Conservation (phyloP, 495 filamentous ascomycete genomes). For the Astrothelium subdiscretum region DNA sequence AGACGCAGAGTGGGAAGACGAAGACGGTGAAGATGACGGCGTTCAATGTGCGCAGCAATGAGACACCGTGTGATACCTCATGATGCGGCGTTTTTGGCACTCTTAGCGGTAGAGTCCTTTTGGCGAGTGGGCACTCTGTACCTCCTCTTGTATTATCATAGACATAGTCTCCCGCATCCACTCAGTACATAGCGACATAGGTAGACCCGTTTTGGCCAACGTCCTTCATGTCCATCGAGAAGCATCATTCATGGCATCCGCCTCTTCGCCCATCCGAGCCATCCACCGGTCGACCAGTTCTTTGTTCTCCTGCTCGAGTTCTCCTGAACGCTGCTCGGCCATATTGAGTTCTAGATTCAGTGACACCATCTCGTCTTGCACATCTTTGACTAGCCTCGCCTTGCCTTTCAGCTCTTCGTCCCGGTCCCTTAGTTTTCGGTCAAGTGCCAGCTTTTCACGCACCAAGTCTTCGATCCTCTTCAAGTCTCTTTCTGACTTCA, state of each 20-base stretch:
- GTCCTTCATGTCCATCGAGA: slow-evolving; percentile 20
- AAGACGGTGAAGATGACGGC: slow-evolving; percentile 46
- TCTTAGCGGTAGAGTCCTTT: background rate
- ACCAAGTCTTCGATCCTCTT: slow-evolving; percentile 50
- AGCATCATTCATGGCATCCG: slow-evolving; percentile 72
- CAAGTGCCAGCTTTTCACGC: slow-evolving; percentile 47
- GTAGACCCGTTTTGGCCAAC: background rate
- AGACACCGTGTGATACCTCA: slow-evolving; percentile 13
- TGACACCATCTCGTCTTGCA: slow-evolving; percentile 82
- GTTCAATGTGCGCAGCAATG: slow-evolving; percentile 57
- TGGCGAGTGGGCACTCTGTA: background rate
- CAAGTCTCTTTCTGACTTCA: slow-evolving; percentile 24
- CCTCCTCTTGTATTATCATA: background rate
- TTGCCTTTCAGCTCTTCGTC: slow-evolving; percentile 81
- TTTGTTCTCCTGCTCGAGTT: slow-evolving; percentile 70
- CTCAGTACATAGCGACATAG: background rate
- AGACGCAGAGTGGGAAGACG: slow-evolving; percentile 70
- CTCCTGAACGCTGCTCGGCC: slow-evolving; percentile 56
- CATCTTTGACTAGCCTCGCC: slow-evolving; percentile 67
- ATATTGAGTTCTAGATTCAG: slow-evolving; percentile 81
- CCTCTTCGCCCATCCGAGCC: slow-evolving; percentile 72
- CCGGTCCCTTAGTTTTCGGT: slow-evolving; percentile 57
- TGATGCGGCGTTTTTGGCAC: background rate
- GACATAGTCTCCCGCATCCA: background rate
- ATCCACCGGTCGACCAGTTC: slow-evolving; percentile 87